Base-by-base conservation (phyloP, 2,329 filamentous ascomycete species). In the Didymellaceae sp. region DNA sequence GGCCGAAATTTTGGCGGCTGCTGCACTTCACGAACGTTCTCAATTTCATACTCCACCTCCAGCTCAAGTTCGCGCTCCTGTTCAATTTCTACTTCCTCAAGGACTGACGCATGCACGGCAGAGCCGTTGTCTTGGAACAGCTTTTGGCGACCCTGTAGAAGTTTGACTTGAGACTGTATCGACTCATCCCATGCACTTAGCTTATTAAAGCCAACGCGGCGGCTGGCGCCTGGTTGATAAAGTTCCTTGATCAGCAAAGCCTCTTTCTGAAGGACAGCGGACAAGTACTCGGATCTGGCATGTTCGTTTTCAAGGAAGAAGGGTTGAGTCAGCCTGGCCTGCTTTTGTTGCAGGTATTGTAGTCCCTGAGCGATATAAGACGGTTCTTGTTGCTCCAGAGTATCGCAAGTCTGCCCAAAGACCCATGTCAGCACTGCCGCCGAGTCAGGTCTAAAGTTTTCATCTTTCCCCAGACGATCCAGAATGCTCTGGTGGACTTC, bases 401-500 rank as follows among this genome's bases (percentile, higher is more conserved):
- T 77, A 6, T 73, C 67, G 50, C 86, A 89, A 0, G 85, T 87
- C 45, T 88, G 83, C 34, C 86, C 77, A 0, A 89, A 74, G 0
- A 89, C 76, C 86, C 86, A 89, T 3, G 37, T 6, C 13, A 51
- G 11, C 1, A 51, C 47, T 6, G 41, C 41, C 4, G 41, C 41
- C n/a, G 47, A 51, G 20, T 51, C 47, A 1, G 47, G 47, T 17
- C 20, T 30, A 30, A 51, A 51, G 8, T 13, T 10, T 2, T 16
- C 17, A 5, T 20, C 21, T 11, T 44, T 25, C 2, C 16, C 17
- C 24, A 51, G 31, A 3, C 48, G 42, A 34, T 68, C 80, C 0
- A 80, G 58, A 24, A 89, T 86, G 52, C 80, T 85, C 21, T 83
- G 80, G 25, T 86, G 77, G 0, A 87, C 84, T 59, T 88, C 85